These are phyloP conservation scores for Fusarium burgessii DNA, from an alignment of 2,329 filamentous ascomycete genomes.

Conservation along the genomic window DNA sequence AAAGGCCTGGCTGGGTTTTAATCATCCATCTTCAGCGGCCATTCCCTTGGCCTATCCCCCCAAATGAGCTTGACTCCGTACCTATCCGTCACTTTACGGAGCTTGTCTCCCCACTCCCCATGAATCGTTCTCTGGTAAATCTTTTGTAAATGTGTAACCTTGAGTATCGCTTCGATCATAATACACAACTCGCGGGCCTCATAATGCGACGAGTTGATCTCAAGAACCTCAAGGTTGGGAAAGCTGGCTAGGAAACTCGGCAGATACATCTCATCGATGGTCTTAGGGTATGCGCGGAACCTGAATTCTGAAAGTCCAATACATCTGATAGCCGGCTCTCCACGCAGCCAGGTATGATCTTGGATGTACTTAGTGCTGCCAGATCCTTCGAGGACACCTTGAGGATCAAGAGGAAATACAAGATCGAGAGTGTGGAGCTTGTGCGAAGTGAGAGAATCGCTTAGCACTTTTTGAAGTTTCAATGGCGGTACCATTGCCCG, in stretches of 20 bases:
- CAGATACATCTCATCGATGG: constrained; percentile 49
- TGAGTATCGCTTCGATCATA: constrained; percentile 49
- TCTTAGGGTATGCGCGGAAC: constrained; percentile 48
- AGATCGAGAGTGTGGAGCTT: constrained; percentile 53
- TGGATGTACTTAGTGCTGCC: constrained; percentile 48
- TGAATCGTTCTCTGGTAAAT: constrained; percentile 51
- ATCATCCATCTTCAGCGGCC: constrained; percentile 48
- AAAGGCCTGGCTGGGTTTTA: neutral
- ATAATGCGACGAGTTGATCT: constrained; percentile 51
- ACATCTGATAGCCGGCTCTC: constrained; percentile 49
- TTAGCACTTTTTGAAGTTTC: constrained; percentile 43
- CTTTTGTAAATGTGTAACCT: constrained; percentile 48
- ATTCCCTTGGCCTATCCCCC: constrained; percentile 47
- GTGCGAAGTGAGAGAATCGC: constrained; percentile 42
- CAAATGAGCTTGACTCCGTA: constrained; percentile 48
- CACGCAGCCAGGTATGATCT: constrained; percentile 53
- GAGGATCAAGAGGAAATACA: constrained; percentile 49
- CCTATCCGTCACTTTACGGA: constrained; percentile 40
- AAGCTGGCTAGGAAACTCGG: constrained; percentile 53
- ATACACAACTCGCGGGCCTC: constrained; percentile 47
- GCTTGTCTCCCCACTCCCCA: constrained; percentile 49
- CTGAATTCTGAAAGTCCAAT: constrained; percentile 53
- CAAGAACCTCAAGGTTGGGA: constrained; percentile 53
- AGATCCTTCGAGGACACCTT: constrained; percentile 42
- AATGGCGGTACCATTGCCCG: constrained; percentile 43